phyloP scores from a whole-genome alignment of 2,329 filamentous ascomycete species.

The Byssochlamys sp. region DNA sequence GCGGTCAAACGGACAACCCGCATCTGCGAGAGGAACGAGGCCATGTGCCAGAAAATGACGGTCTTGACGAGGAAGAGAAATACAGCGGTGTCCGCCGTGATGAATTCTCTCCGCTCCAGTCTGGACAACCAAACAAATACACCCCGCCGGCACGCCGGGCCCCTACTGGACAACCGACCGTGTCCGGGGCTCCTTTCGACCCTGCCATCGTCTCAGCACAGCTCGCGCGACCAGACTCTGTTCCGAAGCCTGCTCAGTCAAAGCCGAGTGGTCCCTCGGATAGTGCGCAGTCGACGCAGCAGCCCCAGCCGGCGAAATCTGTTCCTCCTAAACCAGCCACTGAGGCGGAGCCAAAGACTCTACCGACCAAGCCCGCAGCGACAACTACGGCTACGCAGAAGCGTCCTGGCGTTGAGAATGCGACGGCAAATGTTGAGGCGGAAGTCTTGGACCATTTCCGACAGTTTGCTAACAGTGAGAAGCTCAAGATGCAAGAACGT shows the following conservation, averaged over 20 bases:
- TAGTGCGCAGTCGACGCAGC: conserved; percentile 13
- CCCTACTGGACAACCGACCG: conserved; percentile 61
- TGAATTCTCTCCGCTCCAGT: conserved; percentile 55
- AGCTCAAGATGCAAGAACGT: conserved; percentile 50
- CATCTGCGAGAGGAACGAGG: conserved; percentile 87
- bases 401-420: conserved; percentile 37
- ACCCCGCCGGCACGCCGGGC: conserved; percentile 81
- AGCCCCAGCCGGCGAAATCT: conserved; percentile 9
- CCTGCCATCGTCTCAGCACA: conserved; percentile 87
- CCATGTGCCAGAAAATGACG: conserved; percentile 54
- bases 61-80: conserved; percentile 82
- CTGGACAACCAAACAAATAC: conserved; percentile 61
- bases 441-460: conserved; percentile 56
- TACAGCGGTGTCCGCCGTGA: conserved; percentile 87
- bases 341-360: conserved; percentile 18
- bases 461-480: conserved; percentile 54
- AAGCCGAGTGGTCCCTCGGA: conserved; percentile 16
- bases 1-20: conserved; percentile 59
- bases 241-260: conserved; percentile 18
- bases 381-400: conserved; percentile 42
- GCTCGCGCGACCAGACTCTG: conserved; percentile 45
- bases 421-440: conserved; percentile 51
- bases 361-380: conserved; percentile 14
- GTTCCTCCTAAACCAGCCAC: conserved; percentile 13
- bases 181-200: conserved; percentile 68